Conservation (phyloP, 495 filamentous ascomycete genomes). For the Xylaria grammica region DNA sequence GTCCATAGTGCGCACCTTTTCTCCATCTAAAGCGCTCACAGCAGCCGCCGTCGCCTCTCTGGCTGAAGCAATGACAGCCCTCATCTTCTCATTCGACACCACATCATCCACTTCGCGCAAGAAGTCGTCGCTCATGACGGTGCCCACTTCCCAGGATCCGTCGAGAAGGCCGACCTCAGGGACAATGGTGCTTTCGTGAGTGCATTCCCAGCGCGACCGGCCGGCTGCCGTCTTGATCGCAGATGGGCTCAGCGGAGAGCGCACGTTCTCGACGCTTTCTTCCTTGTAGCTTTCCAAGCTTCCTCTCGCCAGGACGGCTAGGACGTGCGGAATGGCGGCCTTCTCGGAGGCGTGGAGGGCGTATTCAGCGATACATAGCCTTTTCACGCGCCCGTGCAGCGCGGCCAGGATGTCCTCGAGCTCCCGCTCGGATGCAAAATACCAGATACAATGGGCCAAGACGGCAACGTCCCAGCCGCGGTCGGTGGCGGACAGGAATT, state of each 20-base stretch:
- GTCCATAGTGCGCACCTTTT: slow-evolving; percentile 50
- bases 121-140: slow-evolving; percentile 32
- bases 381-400: slow-evolving; percentile 35
- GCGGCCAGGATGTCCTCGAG: slow-evolving; percentile 41
- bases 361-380: slow-evolving; percentile 49
- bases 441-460: slow-evolving; percentile 57
- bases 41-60: slow-evolving; percentile 42
- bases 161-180: slow-evolving; percentile 47
- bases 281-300: slow-evolving; percentile 23
- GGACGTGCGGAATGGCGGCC: slow-evolving; percentile 45
- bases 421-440: slow-evolving; percentile 44
- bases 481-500: slow-evolving; percentile 30
- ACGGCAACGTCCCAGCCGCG: slow-evolving; percentile 49
- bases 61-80: slow-evolving; percentile 37
- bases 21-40: slow-evolving; percentile 37
- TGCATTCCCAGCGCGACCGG: background rate
- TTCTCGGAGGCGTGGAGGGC: slow-evolving; percentile 36
- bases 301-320: slow-evolving; percentile 46
- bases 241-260: background rate
- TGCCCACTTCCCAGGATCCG: slow-evolving; percentile 51
- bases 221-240: background rate
- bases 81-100: slow-evolving; percentile 42
- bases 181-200: slow-evolving; percentile 21
- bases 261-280: background rate
- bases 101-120: slow-evolving; percentile 35